A percentile compares a stretch with the other conserved stretches of the same genome.
These are phyloP conservation scores for Tilletia walkeri DNA, from an alignment of 1,284 basidiomycete genomes.

Conservation along the genomic window DNA sequence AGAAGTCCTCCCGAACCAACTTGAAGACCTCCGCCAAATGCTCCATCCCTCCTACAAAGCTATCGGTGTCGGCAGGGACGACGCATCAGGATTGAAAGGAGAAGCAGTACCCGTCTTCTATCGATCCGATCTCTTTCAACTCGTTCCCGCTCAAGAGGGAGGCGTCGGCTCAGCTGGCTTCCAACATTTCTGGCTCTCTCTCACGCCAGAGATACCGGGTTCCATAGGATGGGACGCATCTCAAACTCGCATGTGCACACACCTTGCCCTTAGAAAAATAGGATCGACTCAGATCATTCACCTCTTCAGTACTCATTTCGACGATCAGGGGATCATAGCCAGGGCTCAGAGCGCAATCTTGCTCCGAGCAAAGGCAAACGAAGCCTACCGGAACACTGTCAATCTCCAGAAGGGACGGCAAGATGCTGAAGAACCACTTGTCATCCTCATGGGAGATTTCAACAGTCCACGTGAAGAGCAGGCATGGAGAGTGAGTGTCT, in stretches of 20 bases:
- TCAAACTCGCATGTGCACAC: constrained; percentile 42
- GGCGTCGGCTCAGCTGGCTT: constrained; percentile 35
- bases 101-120: constrained; percentile 44
- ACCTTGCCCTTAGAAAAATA: constrained; percentile 30
- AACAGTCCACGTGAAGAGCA: constrained; percentile 39
- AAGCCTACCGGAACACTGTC: constrained; percentile 20
- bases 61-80: neutral
- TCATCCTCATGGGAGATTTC: constrained; percentile 39
- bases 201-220: constrained; percentile 28
- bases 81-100: constrained; percentile 19
- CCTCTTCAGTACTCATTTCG: constrained; percentile 44
- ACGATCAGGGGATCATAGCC: constrained; percentile 36
- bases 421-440: constrained; percentile 24
- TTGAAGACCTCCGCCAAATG: constrained; percentile 17
- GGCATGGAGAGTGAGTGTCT: constrained; percentile 28
- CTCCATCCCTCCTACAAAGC: neutral
- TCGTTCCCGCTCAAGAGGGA: constrained; percentile 24
- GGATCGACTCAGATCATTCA: constrained; percentile 34
- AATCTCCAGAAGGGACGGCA: neutral
- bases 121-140: constrained; percentile 29
- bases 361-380: constrained; percentile 29
- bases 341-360: constrained; percentile 32
- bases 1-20: constrained; percentile 34
- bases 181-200: constrained; percentile 41
- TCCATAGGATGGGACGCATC: constrained; percentile 44